Percentiles rank a stretch among this genome's conserved stretches.
These are phyloP conservation scores for Striga asiatica DNA, from an alignment of 257 asterid species.

Conservation along the genomic window DNA sequence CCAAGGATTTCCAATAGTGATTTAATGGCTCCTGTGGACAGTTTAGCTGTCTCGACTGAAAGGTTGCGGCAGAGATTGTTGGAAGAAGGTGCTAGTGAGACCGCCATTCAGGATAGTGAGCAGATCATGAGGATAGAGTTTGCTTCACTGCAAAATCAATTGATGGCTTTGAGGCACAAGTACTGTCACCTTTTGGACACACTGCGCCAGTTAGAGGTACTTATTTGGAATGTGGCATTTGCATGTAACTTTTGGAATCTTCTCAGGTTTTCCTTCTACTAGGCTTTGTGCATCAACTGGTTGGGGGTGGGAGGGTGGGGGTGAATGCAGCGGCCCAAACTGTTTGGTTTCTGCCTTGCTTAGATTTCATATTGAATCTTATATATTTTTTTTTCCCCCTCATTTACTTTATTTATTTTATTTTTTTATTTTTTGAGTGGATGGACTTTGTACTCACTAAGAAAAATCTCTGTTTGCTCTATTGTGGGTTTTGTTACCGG, in stretches of 20 bases:
- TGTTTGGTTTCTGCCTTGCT: not conserved
- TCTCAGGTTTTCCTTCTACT: constrained; percentile 18
- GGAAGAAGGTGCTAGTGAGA: constrained; percentile 65
- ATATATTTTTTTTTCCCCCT: not conserved
- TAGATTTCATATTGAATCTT: not conserved
- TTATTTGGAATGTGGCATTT: constrained; percentile 18
- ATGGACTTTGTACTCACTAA: not conserved
- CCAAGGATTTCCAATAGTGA: constrained; percentile 96
- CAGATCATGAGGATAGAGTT: constrained; percentile 75
- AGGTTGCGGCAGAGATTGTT: constrained; percentile 59
- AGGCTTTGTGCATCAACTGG: not conserved
- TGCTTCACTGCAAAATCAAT: constrained; percentile 63
- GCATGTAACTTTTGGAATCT: constrained; percentile 15
- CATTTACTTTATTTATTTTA: too few relatives aligned
- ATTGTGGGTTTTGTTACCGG: not conserved
- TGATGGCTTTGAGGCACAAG: constrained; percentile 72
- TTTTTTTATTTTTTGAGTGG: too few relatives aligned
- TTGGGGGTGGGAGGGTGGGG: not conserved
- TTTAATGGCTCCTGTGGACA: constrained; percentile 74
- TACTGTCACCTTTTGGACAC: constrained; percentile 67
- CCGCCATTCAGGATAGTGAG: constrained; percentile 69
- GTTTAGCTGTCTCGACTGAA: constrained; percentile 55
- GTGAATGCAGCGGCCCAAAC: not conserved
- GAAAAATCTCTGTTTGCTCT: not conserved
- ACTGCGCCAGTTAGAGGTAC: constrained; percentile 87